Percentiles rank a stretch among this genome's conserved stretches.
Conservation (phyloP, 768 basidiomycete genomes). For the Boletus speciosus region DNA sequence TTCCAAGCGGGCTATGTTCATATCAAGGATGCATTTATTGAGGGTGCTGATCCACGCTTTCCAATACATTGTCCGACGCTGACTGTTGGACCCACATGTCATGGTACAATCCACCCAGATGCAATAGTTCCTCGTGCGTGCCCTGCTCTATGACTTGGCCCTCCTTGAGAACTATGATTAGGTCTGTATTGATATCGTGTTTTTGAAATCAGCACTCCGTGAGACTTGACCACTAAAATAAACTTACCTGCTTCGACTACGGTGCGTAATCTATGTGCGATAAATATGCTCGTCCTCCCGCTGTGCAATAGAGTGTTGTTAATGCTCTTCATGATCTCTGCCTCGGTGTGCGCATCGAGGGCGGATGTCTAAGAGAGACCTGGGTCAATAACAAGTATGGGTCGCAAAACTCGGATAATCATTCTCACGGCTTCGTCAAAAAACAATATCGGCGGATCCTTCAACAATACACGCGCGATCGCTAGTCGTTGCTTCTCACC, state of each 20-base stretch:
- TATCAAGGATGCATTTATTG: background rate
- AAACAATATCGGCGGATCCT: conserved; percentile 94
- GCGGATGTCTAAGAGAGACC: conserved; percentile 73
- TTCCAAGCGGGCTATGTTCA: background rate
- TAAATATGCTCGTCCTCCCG: conserved; percentile 90
- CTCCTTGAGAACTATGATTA: conserved; percentile 92
- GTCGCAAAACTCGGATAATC: background rate
- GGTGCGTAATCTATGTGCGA: conserved; percentile 89
- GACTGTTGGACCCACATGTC: conserved; percentile 84
- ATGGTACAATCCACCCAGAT: conserved; percentile 63
- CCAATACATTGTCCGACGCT: conserved; percentile 31
- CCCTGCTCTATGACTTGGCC: conserved; percentile 91
- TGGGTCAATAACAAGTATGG: conserved; percentile 1
- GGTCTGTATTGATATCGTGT: conserved; percentile 44
- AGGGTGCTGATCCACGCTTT: conserved; percentile 8
- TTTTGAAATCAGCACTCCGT: background rate
- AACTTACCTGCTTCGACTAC: conserved; percentile 81
- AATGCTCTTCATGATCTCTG: conserved; percentile 93
- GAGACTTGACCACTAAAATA: background rate
- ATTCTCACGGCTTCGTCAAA: conserved; percentile 93
- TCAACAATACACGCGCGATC: conserved; percentile 86
- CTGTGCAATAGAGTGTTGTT: conserved; percentile 73
- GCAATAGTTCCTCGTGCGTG: conserved; percentile 84
- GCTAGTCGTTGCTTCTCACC: conserved; percentile 98
- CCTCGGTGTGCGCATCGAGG: conserved; percentile 91